Percentiles rank a stretch among this genome's conserved stretches.
Evolutionary conservation across 352 stramenopile genomes (phyloP).

Genomic region (Phytopythium aichiense): DNA sequence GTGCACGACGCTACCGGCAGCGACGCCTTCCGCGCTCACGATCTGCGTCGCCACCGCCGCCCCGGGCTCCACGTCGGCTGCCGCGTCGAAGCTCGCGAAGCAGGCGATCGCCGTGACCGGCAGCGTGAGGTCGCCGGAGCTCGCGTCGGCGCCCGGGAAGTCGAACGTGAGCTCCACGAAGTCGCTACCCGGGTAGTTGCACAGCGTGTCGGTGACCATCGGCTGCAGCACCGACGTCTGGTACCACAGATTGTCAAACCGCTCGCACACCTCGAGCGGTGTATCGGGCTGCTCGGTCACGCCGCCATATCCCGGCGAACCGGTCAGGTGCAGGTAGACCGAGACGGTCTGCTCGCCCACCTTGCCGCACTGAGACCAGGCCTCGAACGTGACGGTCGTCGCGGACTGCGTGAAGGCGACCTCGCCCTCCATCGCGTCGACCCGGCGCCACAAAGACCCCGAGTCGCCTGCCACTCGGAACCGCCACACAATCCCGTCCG

Average conservation of each 20-base stretch:
- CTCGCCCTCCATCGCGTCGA: constrained; percentile 29
- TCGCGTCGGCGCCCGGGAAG: neutral
- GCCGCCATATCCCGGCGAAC: neutral
- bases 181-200: constrained; percentile 16
- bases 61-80: neutral
- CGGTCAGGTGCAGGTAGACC: constrained; percentile 47
- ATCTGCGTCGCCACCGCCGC: neutral
- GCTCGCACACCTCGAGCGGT: constrained; percentile 29
- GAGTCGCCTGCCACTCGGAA: neutral
- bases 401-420: constrained; percentile 34
- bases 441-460: neutral
- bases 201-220: constrained; percentile 22
- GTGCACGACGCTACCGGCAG: constrained; percentile 12
- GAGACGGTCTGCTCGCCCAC: constrained; percentile 42
- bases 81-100: constrained; percentile 5
- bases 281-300: neutral
- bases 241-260: constrained; percentile 70
- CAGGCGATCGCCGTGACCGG: constrained; percentile 2
- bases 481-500: neutral
- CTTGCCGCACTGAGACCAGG: constrained; percentile 55
- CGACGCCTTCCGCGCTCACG: neutral
- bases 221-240: constrained; percentile 34
- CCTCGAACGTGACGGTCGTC: constrained; percentile 49
- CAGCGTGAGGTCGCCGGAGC: neutral
- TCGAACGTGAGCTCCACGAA: constrained; percentile 21